phyloP scores from a whole-genome alignment of 23 red algal genomes.

The Gracilaria domingensis region DNA sequence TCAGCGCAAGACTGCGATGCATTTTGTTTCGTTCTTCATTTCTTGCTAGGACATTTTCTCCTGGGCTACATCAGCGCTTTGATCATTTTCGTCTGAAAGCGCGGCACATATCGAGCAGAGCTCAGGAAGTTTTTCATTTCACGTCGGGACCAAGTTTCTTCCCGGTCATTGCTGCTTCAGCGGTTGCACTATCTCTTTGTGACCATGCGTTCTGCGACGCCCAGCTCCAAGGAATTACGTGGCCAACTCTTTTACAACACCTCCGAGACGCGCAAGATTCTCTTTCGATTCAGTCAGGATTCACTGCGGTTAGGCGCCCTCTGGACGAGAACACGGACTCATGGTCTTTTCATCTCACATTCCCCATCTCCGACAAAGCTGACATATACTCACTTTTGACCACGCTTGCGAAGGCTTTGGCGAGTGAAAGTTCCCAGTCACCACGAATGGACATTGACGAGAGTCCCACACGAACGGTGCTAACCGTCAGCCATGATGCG shows the following conservation, averaged over 20 bases:
- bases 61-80: not conserved
- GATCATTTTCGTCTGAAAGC: not conserved
- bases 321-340: not conserved
- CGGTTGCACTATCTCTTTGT: slow-evolving; percentile 1
- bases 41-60: not conserved
- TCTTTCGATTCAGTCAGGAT: slow-evolving; percentile 13
- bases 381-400: slow-evolving; percentile 32
- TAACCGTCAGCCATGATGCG: slow-evolving; percentile 30
- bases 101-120: not conserved
- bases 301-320: slow-evolving; percentile 14
- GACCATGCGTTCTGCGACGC: slow-evolving; percentile 21
- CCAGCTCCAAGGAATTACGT: not conserved
- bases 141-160: not conserved
- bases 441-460: slow-evolving; percentile 49
- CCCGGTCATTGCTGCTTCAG: slow-evolving; percentile 1
- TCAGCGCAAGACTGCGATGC: slow-evolving; percentile 7
- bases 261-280: slow-evolving; percentile 4
- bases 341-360: slow-evolving; percentile 32
- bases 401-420: slow-evolving; percentile 14
- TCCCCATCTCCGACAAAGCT: slow-evolving; percentile 27
- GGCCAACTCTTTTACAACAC: not conserved
- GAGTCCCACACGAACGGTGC: slow-evolving; percentile 48
- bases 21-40: slow-evolving; percentile 19
- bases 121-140: not conserved
- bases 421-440: not conserved